Conservation (phyloP, 1,284 basidiomycete species). For the Tranzscheliella williamsii region DNA sequence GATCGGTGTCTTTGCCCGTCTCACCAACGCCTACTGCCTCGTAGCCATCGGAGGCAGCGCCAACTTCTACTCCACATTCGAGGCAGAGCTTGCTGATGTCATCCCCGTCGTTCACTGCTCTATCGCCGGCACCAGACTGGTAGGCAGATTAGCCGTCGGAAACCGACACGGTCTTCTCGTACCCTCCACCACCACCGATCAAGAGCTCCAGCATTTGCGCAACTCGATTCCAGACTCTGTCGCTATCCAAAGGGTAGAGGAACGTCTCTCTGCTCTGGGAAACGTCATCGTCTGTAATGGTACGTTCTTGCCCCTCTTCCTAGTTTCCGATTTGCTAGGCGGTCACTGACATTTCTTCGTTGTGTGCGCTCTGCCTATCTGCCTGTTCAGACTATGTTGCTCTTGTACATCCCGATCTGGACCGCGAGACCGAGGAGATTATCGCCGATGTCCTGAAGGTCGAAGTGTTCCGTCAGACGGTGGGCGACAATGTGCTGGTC, state of each 20-base stretch:
- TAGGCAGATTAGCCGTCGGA: conserved; percentile 92
- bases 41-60: conserved; percentile 88
- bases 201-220: conserved; percentile 95
- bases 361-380: not conserved
- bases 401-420: conserved; percentile 75
- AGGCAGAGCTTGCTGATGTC: conserved; percentile 88
- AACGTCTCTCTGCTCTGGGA: conserved; percentile 90
- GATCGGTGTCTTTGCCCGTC: conserved; percentile 76
- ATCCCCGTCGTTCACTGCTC: conserved; percentile 96
- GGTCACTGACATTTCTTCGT: not conserved
- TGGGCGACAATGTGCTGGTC: conserved; percentile 94
- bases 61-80: conserved; percentile 97
- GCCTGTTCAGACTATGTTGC: conserved; percentile 49
- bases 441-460: conserved; percentile 99
- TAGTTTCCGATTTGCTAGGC: not conserved
- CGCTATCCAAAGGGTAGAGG: conserved; percentile 93
- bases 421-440: conserved; percentile 98
- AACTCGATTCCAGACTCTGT: conserved; percentile 92
- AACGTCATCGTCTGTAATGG: conserved; percentile 99
- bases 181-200: conserved; percentile 92
- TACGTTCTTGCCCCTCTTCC: conserved; percentile 31
- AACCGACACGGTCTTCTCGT: conserved; percentile 87
- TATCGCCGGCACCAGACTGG: conserved; percentile 91
- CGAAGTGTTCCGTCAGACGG: conserved; percentile 96
- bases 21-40: conserved; percentile 76